These are phyloP conservation scores for Penstemon newberryi DNA, from an alignment of 257 asterid genomes.

Conservation along the genomic window DNA sequence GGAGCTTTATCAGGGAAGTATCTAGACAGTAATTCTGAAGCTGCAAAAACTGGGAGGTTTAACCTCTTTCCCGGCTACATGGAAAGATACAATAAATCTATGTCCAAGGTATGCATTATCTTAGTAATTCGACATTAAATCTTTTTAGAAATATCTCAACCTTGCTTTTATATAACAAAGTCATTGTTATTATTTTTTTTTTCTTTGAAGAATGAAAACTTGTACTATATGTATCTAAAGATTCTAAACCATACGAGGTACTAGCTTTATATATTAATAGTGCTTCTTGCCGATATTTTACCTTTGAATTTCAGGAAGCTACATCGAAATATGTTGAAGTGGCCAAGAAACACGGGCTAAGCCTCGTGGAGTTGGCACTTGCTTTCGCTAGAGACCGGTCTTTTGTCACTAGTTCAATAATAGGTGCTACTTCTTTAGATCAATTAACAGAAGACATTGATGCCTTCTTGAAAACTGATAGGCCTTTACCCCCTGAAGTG, in stretches of 20 bases:
- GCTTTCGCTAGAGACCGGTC: conserved; percentile 72
- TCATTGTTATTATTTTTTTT: too few relatives aligned
- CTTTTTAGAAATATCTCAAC: neutral
- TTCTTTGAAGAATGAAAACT: too few relatives aligned
- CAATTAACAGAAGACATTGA: conserved; percentile 71
- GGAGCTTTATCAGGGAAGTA: conserved; percentile 83
- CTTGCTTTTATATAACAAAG: neutral
- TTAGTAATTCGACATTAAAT: neutral
- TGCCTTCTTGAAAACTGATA: conserved; percentile 58
- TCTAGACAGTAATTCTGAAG: conserved; percentile 63
- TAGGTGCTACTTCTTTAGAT: conserved; percentile 74
- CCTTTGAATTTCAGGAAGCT: conserved; percentile 58
- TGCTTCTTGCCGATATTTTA: neutral
- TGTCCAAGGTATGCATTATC: conserved; percentile 48
- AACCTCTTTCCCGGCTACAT: conserved; percentile 80
- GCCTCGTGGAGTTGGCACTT: conserved; percentile 70
- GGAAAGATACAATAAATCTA: conserved; percentile 80
- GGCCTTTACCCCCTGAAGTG: conserved; percentile 67
- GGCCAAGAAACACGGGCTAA: conserved; percentile 75
- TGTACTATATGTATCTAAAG: too few relatives aligned
- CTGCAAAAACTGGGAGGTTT: conserved; percentile 69
- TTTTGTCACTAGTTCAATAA: conserved; percentile 69
- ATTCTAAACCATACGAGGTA: too few relatives aligned
- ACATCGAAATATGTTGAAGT: conserved; percentile 55
- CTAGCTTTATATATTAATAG: too few relatives aligned